phyloP scores from a whole-genome alignment of 2,329 filamentous ascomycete genomes.

The Parastagonospora avenae region DNA sequence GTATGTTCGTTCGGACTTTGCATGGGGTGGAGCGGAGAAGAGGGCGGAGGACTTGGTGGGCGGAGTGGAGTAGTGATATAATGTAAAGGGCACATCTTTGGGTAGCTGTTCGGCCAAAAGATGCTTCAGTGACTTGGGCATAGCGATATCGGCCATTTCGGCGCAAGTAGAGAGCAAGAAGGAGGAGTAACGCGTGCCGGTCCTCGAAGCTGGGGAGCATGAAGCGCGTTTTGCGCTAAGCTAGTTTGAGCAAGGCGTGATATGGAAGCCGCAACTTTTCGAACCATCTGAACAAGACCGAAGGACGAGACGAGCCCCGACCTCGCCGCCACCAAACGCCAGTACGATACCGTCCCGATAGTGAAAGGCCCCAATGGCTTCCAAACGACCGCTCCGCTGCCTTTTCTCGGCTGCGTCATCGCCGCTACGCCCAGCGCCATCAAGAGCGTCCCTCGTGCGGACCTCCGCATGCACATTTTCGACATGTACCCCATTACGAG shows the following conservation, averaged over 20 bases:
- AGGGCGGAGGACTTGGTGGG: constrained; percentile 76
- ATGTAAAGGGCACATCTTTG: constrained; percentile 63
- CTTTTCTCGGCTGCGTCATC: constrained; percentile 33
- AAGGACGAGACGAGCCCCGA: constrained; percentile 10
- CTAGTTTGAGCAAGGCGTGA: constrained; percentile 21
- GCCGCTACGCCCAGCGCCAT: constrained; percentile 30
- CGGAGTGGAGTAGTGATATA: constrained; percentile 87
- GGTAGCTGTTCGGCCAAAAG: constrained; percentile 60
- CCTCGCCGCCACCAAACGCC: constrained; percentile 12
- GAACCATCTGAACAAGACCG: constrained; percentile 28
- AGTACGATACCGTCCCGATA: too few species aligned
- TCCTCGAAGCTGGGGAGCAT: constrained; percentile 16
- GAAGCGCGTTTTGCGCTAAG: constrained; percentile 20
- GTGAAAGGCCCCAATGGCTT: constrained; percentile 50
- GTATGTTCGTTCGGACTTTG: constrained; percentile 76
- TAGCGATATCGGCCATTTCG: constrained; percentile 33
- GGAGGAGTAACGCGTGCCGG: constrained; percentile 10
- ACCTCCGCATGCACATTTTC: constrained; percentile 46
- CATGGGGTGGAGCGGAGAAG: constrained; percentile 76
- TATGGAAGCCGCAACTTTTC: constrained; percentile 35
- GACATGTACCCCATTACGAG: constrained; percentile 26
- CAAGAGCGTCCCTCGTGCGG: constrained; percentile 33
- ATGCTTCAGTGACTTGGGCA: constrained; percentile 40
- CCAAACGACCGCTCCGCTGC: constrained; percentile 50
- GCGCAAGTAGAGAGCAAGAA: constrained; percentile 8